Base-by-base conservation (phyloP, 768 basidiomycete genomes). In the Neoboletus subvelutipes region DNA sequence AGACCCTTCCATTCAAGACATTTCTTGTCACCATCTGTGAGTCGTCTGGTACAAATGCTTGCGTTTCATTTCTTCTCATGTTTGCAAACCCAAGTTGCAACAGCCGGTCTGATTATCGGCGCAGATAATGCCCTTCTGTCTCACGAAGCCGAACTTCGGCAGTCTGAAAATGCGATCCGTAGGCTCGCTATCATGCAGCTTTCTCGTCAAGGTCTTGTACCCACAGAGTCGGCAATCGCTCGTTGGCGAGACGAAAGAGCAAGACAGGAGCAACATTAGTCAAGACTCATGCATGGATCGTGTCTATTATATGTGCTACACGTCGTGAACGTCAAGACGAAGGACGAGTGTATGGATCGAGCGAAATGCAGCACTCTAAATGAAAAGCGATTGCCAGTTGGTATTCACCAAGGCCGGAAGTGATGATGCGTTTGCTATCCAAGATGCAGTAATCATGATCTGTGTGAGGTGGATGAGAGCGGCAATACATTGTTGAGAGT, bases 151-250 rank as follows among this genome's bases (percentile, higher is more conserved):
- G 73, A 78, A 45, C 78, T 87, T 61, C 83, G 92, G 29, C 73
- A 76, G 56, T 79, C 83, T 54, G 91, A 94, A 68, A 84, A 87
- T 59, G 73, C 78, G 15, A 73, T 94, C 39, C 84, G 92, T 37
- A 79, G 83, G 50, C 79, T 90, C 69, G 92, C 92, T 11, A 79
- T 88, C 41, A 76, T 86, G 34, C 90, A 91, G 54, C 80, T 95
- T 46, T 84, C 87, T 18, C 79, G 83, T 39, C 82, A 83, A 57
- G 92, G 92, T 26, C 75, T 89, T 43, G 80, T 94, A 52, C 83
- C 84, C 2, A 93, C 92, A 8, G 92, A 95, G 71, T 84, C 88
- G 10, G 91, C 89, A 59, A 94, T 94, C 33, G 78, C 83, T 33
- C 85, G 83, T 68, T 95, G 92, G 92, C 87, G 81, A 67, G 81